Evolutionary conservation across 2,329 filamentous ascomycete genomes (phyloP), one percentile per base, ranked within the genome.

Genomic region (Ilyonectria robusta): DNA sequence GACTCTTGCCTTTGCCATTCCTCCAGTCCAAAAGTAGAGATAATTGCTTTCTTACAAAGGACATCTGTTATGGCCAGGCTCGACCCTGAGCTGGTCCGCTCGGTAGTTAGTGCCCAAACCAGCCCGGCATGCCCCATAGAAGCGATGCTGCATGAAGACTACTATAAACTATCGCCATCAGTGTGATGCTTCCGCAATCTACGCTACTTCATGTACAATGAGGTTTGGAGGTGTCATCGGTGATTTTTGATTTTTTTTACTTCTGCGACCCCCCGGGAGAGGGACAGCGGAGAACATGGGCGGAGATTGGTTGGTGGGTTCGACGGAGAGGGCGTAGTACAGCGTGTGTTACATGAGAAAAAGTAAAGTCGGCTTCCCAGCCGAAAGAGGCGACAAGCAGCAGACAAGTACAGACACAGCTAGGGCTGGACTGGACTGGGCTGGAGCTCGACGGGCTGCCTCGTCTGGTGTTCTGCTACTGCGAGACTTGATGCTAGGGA

Each of bases 401-500:
- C 40, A 33, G 23, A 23, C 23, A 23, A 23, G 23, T 23, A 23
- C 23, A 23, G 23, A 23, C 23, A 23, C 23, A 23, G 23, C 23
- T 23, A 21, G 53, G 50, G 31, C 48, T 48, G 46, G 21, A 7
- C 6, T 11, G 6, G 15, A 6, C 15, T 42, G 37, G 15, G n/a
- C 37, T 42, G 15, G 23, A 23, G 23, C 23, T 23, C 23, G 37
- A 42, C 15, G 15, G 6, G 15, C 37, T 42, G 37, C 31, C 31
- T 33, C 23, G 23, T 23, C 23, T 23, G 23, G 23, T 23, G 23
- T 23, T 23, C 23, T 23, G 23, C 29, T 23, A 9, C 23, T 51
- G 17, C 26, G 53, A 48, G 33, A 46, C 51, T 23, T 23, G 23
- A 23, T 23, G 23, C 23, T 21, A 35, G 59, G 59, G 59, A 56